A percentile compares a stretch with the other conserved stretches of the same genome.
Conservation (phyloP, 257 asterid species). For the Solanum pennellii region DNA sequence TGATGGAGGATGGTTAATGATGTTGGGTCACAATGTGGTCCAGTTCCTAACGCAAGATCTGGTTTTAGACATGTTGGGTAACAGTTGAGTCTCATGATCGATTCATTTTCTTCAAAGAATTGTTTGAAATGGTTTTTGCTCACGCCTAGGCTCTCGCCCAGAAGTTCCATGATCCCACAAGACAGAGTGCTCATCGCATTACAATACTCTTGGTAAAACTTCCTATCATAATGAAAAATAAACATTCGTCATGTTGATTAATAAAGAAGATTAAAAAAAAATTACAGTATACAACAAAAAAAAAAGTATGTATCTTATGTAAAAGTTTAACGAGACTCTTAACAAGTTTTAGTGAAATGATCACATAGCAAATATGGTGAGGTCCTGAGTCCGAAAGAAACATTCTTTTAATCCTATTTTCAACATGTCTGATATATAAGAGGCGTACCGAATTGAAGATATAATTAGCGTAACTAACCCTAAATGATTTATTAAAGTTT, state of each 20-base stretch:
- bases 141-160: slow-evolving; percentile 2
- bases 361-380: neutral
- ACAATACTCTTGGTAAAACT: slow-evolving; percentile 2
- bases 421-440: too few species aligned
- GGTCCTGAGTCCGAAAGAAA: neutral
- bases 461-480: neutral
- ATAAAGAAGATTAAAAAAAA: neutral
- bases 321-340: neutral
- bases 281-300: too few species aligned
- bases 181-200: neutral
- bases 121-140: neutral
- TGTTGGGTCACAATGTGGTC: slow-evolving; percentile 10
- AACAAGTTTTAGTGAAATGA: neutral
- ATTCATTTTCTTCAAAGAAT: neutral
- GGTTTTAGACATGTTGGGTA: slow-evolving; percentile 4
- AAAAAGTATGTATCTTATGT: neutral
- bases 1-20: slow-evolving; percentile 5
- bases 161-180: neutral
- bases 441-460: neutral
- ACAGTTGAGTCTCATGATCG: slow-evolving; percentile 2
- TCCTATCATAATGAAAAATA: neutral
- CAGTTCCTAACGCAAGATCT: slow-evolving; percentile 3
- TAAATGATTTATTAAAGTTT: neutral
- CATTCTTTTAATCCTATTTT: neutral
- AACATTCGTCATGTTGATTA: neutral